These are phyloP conservation scores for Leccinellum rugosiceps DNA, from an alignment of 768 basidiomycete species.

Conservation along the genomic window DNA sequence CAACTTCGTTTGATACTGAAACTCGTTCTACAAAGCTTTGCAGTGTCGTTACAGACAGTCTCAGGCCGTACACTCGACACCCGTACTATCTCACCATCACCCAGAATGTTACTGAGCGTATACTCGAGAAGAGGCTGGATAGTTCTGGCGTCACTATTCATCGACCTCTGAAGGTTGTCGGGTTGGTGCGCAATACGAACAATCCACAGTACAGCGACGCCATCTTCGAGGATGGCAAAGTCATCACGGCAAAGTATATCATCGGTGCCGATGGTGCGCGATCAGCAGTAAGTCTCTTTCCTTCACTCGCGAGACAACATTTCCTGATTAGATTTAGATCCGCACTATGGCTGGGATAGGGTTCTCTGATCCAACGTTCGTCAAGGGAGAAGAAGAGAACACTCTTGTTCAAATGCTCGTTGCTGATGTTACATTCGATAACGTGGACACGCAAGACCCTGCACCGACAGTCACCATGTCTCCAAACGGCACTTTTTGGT, in stretches of 20 bases:
- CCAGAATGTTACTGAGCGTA: constrained; percentile 42
- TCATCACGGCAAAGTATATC: constrained; percentile 43
- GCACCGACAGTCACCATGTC: constrained; percentile 23
- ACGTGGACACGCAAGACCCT: not conserved
- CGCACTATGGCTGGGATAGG: constrained; percentile 40
- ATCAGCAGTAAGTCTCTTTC: constrained; percentile 36
- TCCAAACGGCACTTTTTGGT: constrained; percentile 33
- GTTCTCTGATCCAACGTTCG: constrained; percentile 43
- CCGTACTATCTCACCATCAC: constrained; percentile 43
- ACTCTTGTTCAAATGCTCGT: constrained; percentile 40
- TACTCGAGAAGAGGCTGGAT: constrained; percentile 36
- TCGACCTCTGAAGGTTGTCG: constrained; percentile 39
- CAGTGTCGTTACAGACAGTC: constrained; percentile 29
- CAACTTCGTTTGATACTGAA: constrained; percentile 23
- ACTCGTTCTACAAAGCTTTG: constrained; percentile 31
- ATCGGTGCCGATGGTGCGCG: constrained; percentile 51
- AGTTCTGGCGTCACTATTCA: constrained; percentile 32
- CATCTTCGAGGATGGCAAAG: constrained; percentile 44
- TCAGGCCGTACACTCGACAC: constrained; percentile 40
- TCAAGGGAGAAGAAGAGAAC: constrained; percentile 22
- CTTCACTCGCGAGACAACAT: not conserved
- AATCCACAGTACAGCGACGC: constrained; percentile 35
- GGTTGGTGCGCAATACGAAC: constrained; percentile 30
- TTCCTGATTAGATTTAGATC: constrained; percentile 30
- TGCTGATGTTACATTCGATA: constrained; percentile 43